Percentiles rank a stretch among this genome's conserved stretches.
phyloP scores from a whole-genome alignment of 768 basidiomycete genomes.

The Rhodotorula babjevae region DNA sequence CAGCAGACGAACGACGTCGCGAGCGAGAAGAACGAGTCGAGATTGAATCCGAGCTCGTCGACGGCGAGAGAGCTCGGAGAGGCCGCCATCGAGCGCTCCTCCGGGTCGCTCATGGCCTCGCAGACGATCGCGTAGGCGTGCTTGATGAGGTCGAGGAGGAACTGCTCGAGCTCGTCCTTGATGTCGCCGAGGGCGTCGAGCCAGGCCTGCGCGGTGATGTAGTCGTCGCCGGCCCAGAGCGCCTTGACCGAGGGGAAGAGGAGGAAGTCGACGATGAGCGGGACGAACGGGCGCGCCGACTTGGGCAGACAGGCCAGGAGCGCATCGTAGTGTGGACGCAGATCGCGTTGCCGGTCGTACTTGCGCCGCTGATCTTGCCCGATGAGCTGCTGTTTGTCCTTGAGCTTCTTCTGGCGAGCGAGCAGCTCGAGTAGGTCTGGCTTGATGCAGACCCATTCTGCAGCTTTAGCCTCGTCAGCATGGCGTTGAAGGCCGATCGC shows the following conservation, averaged over 20 bases:
- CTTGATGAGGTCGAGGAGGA: neutral
- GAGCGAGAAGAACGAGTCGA: neutral
- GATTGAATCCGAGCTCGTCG: neutral
- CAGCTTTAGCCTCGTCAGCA: neutral
- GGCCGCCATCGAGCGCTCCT: too few relatives aligned
- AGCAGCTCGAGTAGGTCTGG: constrained; percentile 8
- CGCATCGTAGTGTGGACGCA: neutral
- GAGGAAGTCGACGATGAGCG: constrained; percentile 23
- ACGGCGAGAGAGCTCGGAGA: too few relatives aligned
- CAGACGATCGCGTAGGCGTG: neutral
- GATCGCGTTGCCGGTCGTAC: neutral
- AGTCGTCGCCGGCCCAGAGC: constrained; percentile 1
- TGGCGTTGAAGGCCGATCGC: too few relatives aligned
- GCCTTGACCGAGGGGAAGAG: neutral
- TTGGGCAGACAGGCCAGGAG: neutral
- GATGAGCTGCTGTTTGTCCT: neutral
- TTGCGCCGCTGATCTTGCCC: too few relatives aligned
- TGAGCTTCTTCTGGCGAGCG: neutral
- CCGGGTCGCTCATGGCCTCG: neutral
- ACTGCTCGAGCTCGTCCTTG: neutral
- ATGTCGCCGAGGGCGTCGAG: neutral
- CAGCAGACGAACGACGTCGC: neutral
- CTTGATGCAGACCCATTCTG: neutral
- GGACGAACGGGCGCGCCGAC: neutral
- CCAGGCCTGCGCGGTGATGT: neutral